Base-by-base conservation (phyloP, 257 asterid genomes). In the Nicotiana sylvestris region DNA sequence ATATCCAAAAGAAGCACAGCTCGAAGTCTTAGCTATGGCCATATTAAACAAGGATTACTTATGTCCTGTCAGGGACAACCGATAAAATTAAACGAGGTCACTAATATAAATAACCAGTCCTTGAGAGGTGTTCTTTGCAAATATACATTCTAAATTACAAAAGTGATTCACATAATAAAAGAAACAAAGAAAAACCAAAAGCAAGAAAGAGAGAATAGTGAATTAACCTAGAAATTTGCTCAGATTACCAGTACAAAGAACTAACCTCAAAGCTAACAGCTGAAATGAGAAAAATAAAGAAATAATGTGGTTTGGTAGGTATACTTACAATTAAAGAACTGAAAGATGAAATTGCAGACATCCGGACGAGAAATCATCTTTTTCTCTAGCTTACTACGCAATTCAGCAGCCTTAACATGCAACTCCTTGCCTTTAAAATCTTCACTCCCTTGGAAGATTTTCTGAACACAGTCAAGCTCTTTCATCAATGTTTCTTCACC, bases 391-490 rank as follows among this genome's bases (percentile, higher is more conserved):
- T 91, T 92, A 67, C 76, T 67, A 17, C 89, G 86, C 93, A 94
- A 84, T 84, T 90, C 98, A 84, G 82, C 90, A 35, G 98, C 97
- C 88, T 88, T 92, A 43, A 80, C 27, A 86, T 92, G 92, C 83
- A 96, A 81, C 84, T 90, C 94, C 93, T 89, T 92, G 60, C 98
- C 97, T 85, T 89, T 94, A 25, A 90, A 86, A 86, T 96, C 98
- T 88, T 92, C 92, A 83, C 98, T 94, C 68, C 89, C 95, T 79
- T 83, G 83, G 76, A 92, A 96, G 68, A 93, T 85, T 80, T 89
- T 91, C 51, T 89, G 84, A 30, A 96, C 99, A 83, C 95, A 94
- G 60, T 93, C 97, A 4, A 96, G 93, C 93, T 94, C 99, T 84
- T 93, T 96, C 9, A 89, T 76, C 56, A 92, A 85, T 61, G 88